Conservation (phyloP, 805 yeast species). For the Hanseniaspora pseudoguilliermondii region DNA sequence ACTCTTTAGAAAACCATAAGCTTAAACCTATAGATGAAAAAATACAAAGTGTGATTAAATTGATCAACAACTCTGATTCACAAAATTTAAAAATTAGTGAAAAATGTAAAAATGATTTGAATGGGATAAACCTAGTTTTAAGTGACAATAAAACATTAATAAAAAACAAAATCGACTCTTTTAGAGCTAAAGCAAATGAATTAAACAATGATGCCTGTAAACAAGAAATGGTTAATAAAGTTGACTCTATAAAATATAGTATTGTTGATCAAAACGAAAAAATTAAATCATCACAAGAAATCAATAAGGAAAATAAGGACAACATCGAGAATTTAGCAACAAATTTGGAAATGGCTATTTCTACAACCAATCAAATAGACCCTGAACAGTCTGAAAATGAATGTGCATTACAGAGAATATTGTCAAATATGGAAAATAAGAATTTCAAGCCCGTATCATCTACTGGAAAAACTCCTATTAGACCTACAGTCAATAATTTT, state of each 20-base stretch:
- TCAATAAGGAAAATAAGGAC: not conserved
- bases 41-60: slow-evolving; percentile 24
- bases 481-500: not conserved
- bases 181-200: not conserved
- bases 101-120: slow-evolving; percentile 17
- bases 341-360: slow-evolving; percentile 6
- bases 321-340: slow-evolving; percentile 8
- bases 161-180: not conserved
- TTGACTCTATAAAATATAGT: not conserved
- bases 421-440: slow-evolving; percentile 15
- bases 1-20: slow-evolving; percentile 22
- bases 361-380: not conserved
- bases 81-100: slow-evolving; percentile 20
- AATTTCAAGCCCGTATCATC: slow-evolving; percentile 17
- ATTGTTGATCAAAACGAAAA: not conserved
- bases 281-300: not conserved
- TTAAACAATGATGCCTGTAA: slow-evolving; percentile 2
- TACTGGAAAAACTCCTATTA: slow-evolving; percentile 18
- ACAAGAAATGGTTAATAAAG: not conserved
- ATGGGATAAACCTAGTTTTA: slow-evolving; percentile 16
- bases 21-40: slow-evolving; percentile 23
- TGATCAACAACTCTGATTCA: slow-evolving; percentile 26
- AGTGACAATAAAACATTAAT: not conserved
- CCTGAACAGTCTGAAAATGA: slow-evolving; percentile 9
- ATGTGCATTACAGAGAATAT: slow-evolving; percentile 7